A percentile compares a stretch with the other conserved stretches of the same genome.
phyloP scores from a whole-genome alignment of 2,329 filamentous ascomycete genomes.

The Cryoendolithus antarcticus region DNA sequence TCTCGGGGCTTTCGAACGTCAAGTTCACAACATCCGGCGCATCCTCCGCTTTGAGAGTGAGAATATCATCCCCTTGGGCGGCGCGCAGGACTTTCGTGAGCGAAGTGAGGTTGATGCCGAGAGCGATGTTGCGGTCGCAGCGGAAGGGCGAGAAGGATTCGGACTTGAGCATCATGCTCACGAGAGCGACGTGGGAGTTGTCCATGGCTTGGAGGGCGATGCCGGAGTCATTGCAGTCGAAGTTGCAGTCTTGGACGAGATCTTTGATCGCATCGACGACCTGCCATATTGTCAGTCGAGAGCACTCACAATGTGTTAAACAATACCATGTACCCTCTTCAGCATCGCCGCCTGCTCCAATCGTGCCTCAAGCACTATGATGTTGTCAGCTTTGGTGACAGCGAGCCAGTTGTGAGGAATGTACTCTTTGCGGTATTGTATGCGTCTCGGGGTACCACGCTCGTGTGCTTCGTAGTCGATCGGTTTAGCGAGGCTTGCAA shows the following conservation, averaged over 20 bases:
- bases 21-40: conserved; percentile 91
- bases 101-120: conserved; percentile 92
- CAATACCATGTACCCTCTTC: conserved; percentile 61
- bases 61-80: conserved; percentile 83
- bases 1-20: conserved; percentile 80
- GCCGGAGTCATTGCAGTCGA: conserved; percentile 99
- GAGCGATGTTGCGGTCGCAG: conserved; percentile 93
- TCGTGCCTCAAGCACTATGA: conserved; percentile 83
- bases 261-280: conserved; percentile 99
- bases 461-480: background rate
- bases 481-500: background rate
- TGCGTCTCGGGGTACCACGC: background rate
- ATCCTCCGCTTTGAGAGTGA: conserved; percentile 96
- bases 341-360: conserved; percentile 86
- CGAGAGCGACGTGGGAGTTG: conserved; percentile 97
- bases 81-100: conserved; percentile 95
- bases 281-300: conserved; percentile 35
- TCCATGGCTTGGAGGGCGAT: conserved; percentile 99
- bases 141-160: conserved; percentile 91
- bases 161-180: conserved; percentile 96
- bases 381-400: conserved; percentile 9
- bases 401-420: background rate
- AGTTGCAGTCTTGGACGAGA: conserved; percentile 98
- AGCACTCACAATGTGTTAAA: too few relatives aligned
- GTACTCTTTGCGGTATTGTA: conserved; percentile 2